Conservation (phyloP, 768 basidiomycete genomes). For the Boletus vinaceobasis region DNA sequence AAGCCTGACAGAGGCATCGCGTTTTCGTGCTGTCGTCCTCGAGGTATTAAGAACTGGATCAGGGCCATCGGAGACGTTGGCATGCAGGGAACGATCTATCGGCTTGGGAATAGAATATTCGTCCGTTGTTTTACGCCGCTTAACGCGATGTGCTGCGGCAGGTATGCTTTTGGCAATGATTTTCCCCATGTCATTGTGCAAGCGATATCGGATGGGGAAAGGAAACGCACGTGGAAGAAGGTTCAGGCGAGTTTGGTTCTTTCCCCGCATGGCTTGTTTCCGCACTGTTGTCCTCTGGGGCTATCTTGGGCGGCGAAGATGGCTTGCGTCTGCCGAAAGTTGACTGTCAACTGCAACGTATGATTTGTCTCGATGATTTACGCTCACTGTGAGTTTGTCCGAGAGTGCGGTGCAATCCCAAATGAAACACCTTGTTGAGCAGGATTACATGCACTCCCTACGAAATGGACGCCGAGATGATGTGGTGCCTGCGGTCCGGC, state of each 20-base stretch:
- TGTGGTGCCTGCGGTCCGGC: neutral
- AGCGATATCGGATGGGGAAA: neutral
- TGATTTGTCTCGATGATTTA: neutral
- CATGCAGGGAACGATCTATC: neutral
- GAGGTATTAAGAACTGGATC: neutral
- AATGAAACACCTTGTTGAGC: neutral
- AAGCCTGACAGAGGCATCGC: neutral
- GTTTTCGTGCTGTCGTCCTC: constrained; percentile 1
- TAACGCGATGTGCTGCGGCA: neutral
- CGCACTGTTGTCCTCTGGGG: neutral
- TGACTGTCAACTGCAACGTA: neutral
- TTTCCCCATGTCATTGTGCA: neutral
- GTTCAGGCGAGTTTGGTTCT: neutral
- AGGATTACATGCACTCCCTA: neutral
- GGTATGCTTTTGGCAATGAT: neutral
- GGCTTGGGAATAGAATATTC: neutral
- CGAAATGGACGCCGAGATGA: neutral
- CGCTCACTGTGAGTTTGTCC: constrained; percentile 10
- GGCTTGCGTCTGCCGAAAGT: constrained; percentile 9
- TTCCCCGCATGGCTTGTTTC: neutral
- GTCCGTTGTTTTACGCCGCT: constrained; percentile 6
- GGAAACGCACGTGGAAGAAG: constrained; percentile 14
- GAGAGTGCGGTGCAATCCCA: neutral
- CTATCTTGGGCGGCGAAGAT: neutral
- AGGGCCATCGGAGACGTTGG: neutral